phyloP scores from a whole-genome alignment of 1,284 basidiomycete genomes.

The Kalmanozyma brasiliensis region DNA sequence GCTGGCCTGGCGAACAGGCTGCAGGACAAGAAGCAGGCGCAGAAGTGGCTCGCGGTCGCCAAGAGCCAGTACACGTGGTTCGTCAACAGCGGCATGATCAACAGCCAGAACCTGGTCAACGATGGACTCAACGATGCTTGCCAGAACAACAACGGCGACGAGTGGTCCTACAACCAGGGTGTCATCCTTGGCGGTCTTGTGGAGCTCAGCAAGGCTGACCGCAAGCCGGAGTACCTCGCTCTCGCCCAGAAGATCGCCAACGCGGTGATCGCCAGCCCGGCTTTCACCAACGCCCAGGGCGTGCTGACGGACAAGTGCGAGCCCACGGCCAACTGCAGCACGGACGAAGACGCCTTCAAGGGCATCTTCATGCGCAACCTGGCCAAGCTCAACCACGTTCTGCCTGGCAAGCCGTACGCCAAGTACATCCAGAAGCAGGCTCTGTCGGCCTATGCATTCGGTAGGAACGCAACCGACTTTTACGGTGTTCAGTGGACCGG shows the following conservation, averaged over 20 bases:
- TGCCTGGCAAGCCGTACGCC: conserved; percentile 1
- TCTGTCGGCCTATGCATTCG: conserved; percentile 1
- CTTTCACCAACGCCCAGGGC: conserved; percentile 6
- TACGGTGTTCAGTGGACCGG: conserved; percentile 27
- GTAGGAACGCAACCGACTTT: conserved; percentile 14
- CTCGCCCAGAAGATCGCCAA: conserved; percentile 7
- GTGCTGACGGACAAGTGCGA: conserved; percentile 11
- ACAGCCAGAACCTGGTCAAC: conserved; percentile 13
- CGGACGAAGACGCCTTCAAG: conserved; percentile 25
- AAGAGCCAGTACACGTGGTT: conserved; percentile 18
- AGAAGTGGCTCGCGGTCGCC: conserved; percentile 7
- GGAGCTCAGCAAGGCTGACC: conserved; percentile 13
- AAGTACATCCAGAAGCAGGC: conserved; percentile 11
- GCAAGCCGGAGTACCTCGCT: not conserved
- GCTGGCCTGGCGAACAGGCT: conserved; percentile 16
- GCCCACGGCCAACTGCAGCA: conserved; percentile 7
- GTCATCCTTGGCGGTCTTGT: conserved; percentile 8
- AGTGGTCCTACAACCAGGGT: conserved; percentile 15
- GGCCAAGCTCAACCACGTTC: conserved; percentile 9
- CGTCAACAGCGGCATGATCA: conserved; percentile 22
- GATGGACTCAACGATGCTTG: conserved; percentile 21
- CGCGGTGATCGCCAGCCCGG: conserved; percentile 3
- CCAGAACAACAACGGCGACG: conserved; percentile 12
- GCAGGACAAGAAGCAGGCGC: conserved; percentile 2
- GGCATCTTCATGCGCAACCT: conserved; percentile 17